Base-by-base conservation (phyloP, 345 rosid genomes). In the Theobroma cacao region DNA sequence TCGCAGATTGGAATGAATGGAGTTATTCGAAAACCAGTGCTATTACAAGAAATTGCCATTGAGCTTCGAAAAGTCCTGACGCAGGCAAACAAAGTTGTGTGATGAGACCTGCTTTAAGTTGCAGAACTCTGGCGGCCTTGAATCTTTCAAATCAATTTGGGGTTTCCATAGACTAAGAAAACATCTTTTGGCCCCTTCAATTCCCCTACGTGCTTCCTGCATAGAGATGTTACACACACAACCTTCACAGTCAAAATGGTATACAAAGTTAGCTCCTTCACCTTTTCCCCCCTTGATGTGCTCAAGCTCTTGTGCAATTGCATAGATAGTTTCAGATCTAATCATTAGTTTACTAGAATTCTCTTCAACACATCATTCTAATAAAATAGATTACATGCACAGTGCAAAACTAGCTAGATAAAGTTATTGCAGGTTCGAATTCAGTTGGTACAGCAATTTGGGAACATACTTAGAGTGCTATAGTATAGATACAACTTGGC, bases 1-100 rank as follows among this genome's bases (percentile, higher is more conserved):
- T 33, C 34, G 66, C 91, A 94, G 76, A 77, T 80, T 30, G 98
- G 99, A 33, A 91, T 96, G 64, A 90, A 92, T 62, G 99, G 97
- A 24, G 85, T 96, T 53, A 87, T 96, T 59, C 83, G 87, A 79
- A 94, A 96, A 82, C 99, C 99, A 0, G 87, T 88, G 17, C 71
- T 86, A 68, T 68, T 92, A 45, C 92, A 88, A 80, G 94, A 88
- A 18, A 86, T 96, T 26, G 86, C 93, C n/a, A 77, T 31, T 15
- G 98, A 93, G 90, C 91, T 96, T 17, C 90, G 88, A 8, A 87
- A 92, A 84, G 88, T 91, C 38, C 82, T 95, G 72, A 52, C 77
- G 79, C 91, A 84, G 77, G 85, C 89, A 43, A 90, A 88, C 81
- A 82, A 84, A 84, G 84, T 79, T 55, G 78, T 85, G 18, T 62